Evolutionary conservation across 129 eudicot genomes (phyloP).

Genomic region (carrot (Daucus carota)): DH1_v3.0 NC_030389.2:29930001-29930500

Average conservation of each 20-base stretch:
- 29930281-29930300: constrained; percentile 57
- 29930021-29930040: too few species aligned
- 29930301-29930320: constrained; percentile 65
- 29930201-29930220: background rate
- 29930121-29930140: background rate
- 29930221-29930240: background rate
- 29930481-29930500: constrained; percentile 76
- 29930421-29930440: constrained; percentile 89
- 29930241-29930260: constrained; percentile 2
- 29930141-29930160: background rate
- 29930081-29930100: background rate
- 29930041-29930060: background rate
- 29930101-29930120: background rate
- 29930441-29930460: constrained; percentile 83
- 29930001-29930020: too few species aligned
- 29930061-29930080: background rate
- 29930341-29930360: constrained; percentile 81
- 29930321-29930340: constrained; percentile 75
- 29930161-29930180: background rate
- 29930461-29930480: constrained; percentile 76
- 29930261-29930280: constrained; percentile 11
- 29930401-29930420: constrained; percentile 81
- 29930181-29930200: background rate
- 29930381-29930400: constrained; percentile 80
- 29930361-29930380: constrained; percentile 84